Conservation (phyloP, 345 rosid genomes). For the Salix caprea region DNA sequence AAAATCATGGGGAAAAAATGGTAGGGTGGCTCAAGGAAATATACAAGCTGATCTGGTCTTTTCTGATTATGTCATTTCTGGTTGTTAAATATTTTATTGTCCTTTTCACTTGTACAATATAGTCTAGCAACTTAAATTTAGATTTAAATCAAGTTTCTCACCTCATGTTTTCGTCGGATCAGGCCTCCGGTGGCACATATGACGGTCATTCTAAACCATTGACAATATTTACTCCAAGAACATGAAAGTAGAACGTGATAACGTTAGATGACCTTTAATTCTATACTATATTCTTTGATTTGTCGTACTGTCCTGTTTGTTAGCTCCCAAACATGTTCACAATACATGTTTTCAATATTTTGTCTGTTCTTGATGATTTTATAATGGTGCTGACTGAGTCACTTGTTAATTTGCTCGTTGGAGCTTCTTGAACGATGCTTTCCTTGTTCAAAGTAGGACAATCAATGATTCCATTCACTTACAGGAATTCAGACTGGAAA, state of each 20-base stretch:
- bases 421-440: no score
- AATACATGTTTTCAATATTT: no score
- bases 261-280: neutral
- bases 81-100: no score
- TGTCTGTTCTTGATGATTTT: no score
- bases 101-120: no score
- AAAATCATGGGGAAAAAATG: accelerated
- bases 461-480: no score
- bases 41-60: neutral
- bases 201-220: neutral
- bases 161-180: neutral
- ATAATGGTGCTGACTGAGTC: no score
- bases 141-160: neutral
- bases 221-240: neutral
- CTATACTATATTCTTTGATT: neutral
- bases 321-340: neutral
- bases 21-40: neutral
- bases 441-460: no score
- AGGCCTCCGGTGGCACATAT: neutral
- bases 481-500: no score
- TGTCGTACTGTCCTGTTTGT: neutral
- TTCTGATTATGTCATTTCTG: neutral
- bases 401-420: no score
- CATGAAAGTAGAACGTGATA: neutral
- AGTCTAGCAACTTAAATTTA: neutral